Base-by-base conservation (phyloP, 192 early-diverging fungal genomes). In the Coemansia sp. region DNA sequence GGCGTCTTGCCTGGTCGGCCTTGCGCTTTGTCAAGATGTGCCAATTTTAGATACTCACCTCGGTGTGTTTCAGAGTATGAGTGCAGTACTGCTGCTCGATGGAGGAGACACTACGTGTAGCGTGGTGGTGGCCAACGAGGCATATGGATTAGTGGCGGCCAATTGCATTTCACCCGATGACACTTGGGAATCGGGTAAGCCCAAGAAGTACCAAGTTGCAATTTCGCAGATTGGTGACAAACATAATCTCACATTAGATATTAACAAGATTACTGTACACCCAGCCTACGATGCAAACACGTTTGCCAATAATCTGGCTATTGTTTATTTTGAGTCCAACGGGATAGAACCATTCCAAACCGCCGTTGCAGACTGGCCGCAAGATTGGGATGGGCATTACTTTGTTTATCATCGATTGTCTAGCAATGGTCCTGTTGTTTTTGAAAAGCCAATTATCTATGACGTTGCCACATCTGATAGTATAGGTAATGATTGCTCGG, bases 291-390 rank as follows among this genome's bases (percentile, higher is more conserved):
- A 77, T 31, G 44, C 62, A 2, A 8, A 38, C 9, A 77, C 65
- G 8, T 64, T 68, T 64, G 75, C 62, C 29, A 77, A 77, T 58
- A 77, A 77, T 45, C 6, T 77, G 48, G 75, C 75, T 12, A 34
- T 77, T 20, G 56, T 72, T 17, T 41, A 36, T 4, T 60, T 71
- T 55, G 39, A 53, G 0, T 15, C n/a, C 62, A 64, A 40, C 27
- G 41, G 24, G 15, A 24, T n/a, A 24, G n/a, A 36, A 10, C 9
- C 38, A 1, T 71, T 60, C n/a, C 31, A 15, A 24, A 60, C 61
- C 39, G n/a, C 13, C 2, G 61, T 74, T 27, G 71, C 65, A 6
- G 71, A 62, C 10, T 39, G 45, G 15, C 63, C 71, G 0, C 44
- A 58, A 11, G 71, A 59, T 20, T 72, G 71, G 71, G 34, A 46